These are phyloP conservation scores for Kluyveromyces lactis DNA, from an alignment of 805 yeast species.

Conservation along the genomic window DNA sequence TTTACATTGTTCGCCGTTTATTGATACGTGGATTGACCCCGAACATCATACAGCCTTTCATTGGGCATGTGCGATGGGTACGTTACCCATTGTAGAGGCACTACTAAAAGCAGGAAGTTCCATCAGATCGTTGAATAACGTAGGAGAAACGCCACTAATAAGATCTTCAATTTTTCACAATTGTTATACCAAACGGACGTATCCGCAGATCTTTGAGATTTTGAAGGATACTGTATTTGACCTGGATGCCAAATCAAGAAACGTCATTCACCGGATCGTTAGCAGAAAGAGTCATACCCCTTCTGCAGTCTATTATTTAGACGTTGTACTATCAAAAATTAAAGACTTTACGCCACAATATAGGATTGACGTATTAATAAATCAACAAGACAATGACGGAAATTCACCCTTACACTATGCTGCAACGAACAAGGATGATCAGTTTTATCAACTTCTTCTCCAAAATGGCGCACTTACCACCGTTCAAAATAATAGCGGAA, in stretches of 20 bases:
- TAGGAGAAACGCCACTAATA: constrained; percentile 83
- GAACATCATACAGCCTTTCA: constrained; percentile 94
- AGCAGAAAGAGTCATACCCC: constrained; percentile 64
- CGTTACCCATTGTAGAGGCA: constrained; percentile 64
- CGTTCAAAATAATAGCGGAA: constrained; percentile 37
- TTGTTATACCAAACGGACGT: constrained; percentile 71
- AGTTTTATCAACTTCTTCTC: constrained; percentile 21
- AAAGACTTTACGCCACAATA: constrained; percentile 57
- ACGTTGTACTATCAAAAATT: constrained; percentile 63
- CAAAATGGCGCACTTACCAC: constrained; percentile 31
- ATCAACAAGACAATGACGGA: constrained; percentile 70
- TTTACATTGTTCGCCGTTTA: constrained; percentile 28
- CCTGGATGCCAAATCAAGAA: constrained; percentile 63
- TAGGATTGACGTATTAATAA: constrained; percentile 44
- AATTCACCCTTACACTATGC: constrained; percentile 86
- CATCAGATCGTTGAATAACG: constrained; percentile 47
- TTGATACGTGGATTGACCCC: constrained; percentile 77
- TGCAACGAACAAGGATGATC: constrained; percentile 63
- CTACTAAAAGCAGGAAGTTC: constrained; percentile 66
- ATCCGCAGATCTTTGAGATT: constrained; percentile 68
- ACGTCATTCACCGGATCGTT: constrained; percentile 80
- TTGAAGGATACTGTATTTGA: constrained; percentile 71
- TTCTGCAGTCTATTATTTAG: constrained; percentile 77
- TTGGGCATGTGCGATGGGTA: constrained; percentile 98
- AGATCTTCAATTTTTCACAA: constrained; percentile 82